These are phyloP conservation scores for Chlamydomonas incerta DNA, from an alignment of 139 green algal species.

Conservation along the genomic window DNA sequence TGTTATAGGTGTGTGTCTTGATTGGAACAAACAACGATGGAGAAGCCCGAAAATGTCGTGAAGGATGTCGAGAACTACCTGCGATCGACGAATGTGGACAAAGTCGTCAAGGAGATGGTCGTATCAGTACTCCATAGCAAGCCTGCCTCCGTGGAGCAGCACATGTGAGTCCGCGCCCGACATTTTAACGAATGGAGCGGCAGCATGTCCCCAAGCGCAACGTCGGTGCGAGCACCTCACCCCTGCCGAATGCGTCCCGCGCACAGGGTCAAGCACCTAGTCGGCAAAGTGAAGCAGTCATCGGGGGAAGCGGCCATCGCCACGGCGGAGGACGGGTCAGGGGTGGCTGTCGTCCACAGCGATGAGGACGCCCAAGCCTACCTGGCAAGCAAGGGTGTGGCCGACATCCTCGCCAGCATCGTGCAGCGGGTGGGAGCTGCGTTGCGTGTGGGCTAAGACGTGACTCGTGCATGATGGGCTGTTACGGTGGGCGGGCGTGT, in stretches of 20 bases:
- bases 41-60: slow-evolving; percentile 17
- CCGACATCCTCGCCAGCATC: slow-evolving; percentile 9
- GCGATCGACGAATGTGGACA: background rate
- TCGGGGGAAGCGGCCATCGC: too few species aligned
- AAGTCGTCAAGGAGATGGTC: slow-evolving; percentile 21
- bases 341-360: background rate
- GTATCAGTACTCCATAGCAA: slow-evolving; percentile 4
- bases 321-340: background rate
- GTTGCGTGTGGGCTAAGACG: background rate
- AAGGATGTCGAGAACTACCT: slow-evolving; percentile 28
- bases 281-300: too few species aligned
- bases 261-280: background rate
- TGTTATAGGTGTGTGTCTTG: too few species aligned
- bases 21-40: background rate
- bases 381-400: slow-evolving; percentile 14
- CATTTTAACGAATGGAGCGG: background rate
- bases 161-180: slow-evolving; percentile 15
- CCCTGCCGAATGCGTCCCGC: background rate
- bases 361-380: background rate
- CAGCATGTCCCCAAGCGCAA: background rate
- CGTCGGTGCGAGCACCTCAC: background rate
- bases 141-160: background rate
- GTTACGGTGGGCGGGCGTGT: background rate
- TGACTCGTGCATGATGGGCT: background rate
- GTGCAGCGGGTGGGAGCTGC: background rate